Percentiles rank a stretch among this genome's conserved stretches.
Evolutionary conservation across 805 yeast species (phyloP).

Genomic region (Barnettozyma californica): DNA sequence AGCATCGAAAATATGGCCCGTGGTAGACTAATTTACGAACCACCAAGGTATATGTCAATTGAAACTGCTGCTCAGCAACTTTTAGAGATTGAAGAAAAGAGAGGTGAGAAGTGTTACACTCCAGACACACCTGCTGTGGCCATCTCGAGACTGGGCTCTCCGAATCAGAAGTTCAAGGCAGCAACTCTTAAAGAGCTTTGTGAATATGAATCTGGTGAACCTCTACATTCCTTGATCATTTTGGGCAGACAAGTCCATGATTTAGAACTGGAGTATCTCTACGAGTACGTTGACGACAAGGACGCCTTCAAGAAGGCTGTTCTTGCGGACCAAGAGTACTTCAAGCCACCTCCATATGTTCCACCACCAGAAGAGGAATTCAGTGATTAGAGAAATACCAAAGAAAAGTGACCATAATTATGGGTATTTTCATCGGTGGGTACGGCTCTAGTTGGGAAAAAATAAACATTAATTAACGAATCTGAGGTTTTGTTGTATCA

Average conservation of each 20-base stretch:
- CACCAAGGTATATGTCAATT: conserved; percentile 94
- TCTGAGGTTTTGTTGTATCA: not conserved
- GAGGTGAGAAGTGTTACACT: conserved; percentile 75
- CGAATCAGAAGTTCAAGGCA: conserved; percentile 75
- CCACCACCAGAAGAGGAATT: conserved; percentile 40
- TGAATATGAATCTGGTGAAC: conserved; percentile 87
- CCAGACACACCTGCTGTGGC: conserved; percentile 91
- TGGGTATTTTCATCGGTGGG: not conserved
- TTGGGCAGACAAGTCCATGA: conserved; percentile 94
- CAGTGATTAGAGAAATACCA: conserved; percentile 13
- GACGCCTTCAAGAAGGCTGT: conserved; percentile 42
- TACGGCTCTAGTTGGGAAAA: too few species aligned
- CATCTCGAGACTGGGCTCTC: conserved; percentile 86
- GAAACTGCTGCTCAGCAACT: conserved; percentile 85
- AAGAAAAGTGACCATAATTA: too few species aligned
- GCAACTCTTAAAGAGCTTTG: conserved; percentile 76
- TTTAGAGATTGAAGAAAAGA: conserved; percentile 77
- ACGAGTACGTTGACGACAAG: conserved; percentile 65
- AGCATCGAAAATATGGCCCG: conserved; percentile 90
- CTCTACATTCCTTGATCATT: conserved; percentile 85
- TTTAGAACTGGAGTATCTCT: conserved; percentile 78
- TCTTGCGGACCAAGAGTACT: conserved; percentile 55
- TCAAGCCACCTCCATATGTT: conserved; percentile 67
- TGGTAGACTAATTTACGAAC: conserved; percentile 88
- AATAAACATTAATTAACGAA: not conserved